phyloP scores from a whole-genome alignment of 2,329 filamentous ascomycete genomes.

The Trichophaea hybrida region DNA sequence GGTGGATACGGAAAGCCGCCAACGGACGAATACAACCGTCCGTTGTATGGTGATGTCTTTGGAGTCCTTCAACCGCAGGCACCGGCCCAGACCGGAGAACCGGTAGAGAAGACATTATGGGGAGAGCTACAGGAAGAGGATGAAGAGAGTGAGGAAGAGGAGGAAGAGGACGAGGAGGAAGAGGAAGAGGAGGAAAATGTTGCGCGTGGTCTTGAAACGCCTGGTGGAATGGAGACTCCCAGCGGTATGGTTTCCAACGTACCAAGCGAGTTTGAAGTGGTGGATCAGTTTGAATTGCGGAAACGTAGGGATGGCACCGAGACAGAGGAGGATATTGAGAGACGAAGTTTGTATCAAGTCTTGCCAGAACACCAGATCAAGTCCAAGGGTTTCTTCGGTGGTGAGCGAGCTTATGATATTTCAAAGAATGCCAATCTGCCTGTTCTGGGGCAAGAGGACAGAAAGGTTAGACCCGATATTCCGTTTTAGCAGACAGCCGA shows the following conservation, averaged over 20 bases:
- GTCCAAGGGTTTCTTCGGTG: conserved; percentile 88
- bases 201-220: conserved; percentile 54
- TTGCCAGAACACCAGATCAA: conserved; percentile 76
- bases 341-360: conserved; percentile 73
- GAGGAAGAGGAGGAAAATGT: conserved; percentile 48
- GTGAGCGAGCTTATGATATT: conserved; percentile 84
- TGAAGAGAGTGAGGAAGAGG: conserved; percentile 51
- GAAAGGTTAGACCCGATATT: conserved; percentile 39
- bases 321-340: conserved; percentile 41
- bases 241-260: conserved; percentile 67
- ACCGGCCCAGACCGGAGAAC: conserved; percentile 53
- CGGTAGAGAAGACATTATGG: conserved; percentile 78
- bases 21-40: conserved; percentile 80
- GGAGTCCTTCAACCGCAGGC: conserved; percentile 54
- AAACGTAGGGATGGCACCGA: conserved; percentile 76
- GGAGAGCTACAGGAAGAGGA: conserved; percentile 72
- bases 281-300: conserved; percentile 57
- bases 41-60: conserved; percentile 88
- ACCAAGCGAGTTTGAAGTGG: conserved; percentile 50
- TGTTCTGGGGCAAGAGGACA: conserved; percentile 65
- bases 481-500: neutral
- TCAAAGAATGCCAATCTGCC: conserved; percentile 48
- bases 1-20: conserved; percentile 95
- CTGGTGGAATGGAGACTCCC: conserved; percentile 64
- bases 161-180: conserved; percentile 58